Evolutionary conservation across 1,139 yeast genomes (phyloP).

Genomic region (Nakaseomyces delphensis): DNA sequence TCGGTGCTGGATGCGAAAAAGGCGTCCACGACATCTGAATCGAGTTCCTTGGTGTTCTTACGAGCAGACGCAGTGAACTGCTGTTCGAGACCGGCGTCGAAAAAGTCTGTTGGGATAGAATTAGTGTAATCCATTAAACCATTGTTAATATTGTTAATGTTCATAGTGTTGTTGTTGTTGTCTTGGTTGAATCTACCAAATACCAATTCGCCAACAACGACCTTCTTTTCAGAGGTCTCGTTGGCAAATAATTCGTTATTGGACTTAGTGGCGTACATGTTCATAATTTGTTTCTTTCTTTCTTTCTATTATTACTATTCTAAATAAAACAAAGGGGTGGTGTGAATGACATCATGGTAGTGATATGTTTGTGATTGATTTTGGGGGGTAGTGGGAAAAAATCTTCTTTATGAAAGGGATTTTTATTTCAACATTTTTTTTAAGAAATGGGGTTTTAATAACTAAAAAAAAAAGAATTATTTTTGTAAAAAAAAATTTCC

Average conservation of each 20-base stretch:
- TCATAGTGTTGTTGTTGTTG: constrained; percentile 7
- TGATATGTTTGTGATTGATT: not conserved
- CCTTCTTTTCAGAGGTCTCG: constrained; percentile 4
- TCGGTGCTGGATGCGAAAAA: constrained; percentile 44
- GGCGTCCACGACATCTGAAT: constrained; percentile 52
- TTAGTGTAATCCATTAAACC: constrained; percentile 3
- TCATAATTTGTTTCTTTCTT: constrained; percentile 1
- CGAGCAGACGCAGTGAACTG: constrained; percentile 2
- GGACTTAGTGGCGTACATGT: constrained; percentile 5
- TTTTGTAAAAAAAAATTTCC: not conserved
- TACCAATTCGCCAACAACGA: constrained; percentile 38
- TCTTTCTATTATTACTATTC: not conserved
- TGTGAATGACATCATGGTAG: not conserved
- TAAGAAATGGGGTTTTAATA: not conserved
- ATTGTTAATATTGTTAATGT: not conserved
- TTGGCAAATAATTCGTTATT: not conserved
- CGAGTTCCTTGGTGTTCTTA: constrained; percentile 30
- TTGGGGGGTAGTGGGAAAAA: no score
- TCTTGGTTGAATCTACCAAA: constrained; percentile 34
- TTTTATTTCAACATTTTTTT: constrained; percentile 1
- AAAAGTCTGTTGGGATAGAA: constrained; percentile 7
- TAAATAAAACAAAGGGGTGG: not conserved
- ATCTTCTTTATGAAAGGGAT: no score
- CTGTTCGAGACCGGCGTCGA: not conserved
- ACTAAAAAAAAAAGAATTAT: not conserved